Percentiles rank a stretch among this genome's conserved stretches.
phyloP scores from a whole-genome alignment of 1,139 yeast species.

The Suhomyces taliae region DNA sequence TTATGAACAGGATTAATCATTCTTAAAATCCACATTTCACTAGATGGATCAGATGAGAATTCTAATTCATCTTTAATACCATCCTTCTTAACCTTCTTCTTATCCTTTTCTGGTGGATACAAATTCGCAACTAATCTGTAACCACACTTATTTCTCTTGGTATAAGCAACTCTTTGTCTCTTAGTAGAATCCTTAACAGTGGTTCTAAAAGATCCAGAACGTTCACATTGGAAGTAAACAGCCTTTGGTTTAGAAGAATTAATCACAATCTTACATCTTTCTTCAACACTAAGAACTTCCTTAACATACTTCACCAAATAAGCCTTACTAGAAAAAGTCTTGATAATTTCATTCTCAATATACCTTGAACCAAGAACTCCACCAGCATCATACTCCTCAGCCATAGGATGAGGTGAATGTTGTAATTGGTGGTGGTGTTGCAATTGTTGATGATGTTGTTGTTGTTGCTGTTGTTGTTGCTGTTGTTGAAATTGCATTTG shows the following conservation, averaged over 20 bases:
- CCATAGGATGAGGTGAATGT: slow-evolving; percentile 8
- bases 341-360: slow-evolving; percentile 47
- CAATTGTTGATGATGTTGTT: slow-evolving; percentile 10
- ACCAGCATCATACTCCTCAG: slow-evolving; percentile 17
- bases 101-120: slow-evolving; percentile 45
- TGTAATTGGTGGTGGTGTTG: slow-evolving; percentile 12
- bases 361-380: slow-evolving; percentile 28
- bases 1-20: slow-evolving; percentile 52
- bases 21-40: slow-evolving; percentile 50
- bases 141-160: slow-evolving; percentile 51
- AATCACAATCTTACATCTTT: slow-evolving; percentile 49
- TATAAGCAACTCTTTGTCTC: slow-evolving; percentile 53
- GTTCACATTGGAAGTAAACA: slow-evolving; percentile 51
- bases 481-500: slow-evolving; percentile 23
- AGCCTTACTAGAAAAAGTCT: slow-evolving; percentile 43
- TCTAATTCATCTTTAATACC: slow-evolving; percentile 28
- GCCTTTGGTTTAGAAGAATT: slow-evolving; percentile 53
- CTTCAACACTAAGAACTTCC: slow-evolving; percentile 43
- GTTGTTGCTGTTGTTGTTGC: slow-evolving; percentile 13
- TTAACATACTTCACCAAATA: slow-evolving; percentile 48
- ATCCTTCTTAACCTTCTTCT: slow-evolving; percentile 28
- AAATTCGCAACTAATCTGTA: slow-evolving; percentile 51
- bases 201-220: slow-evolving; percentile 49
- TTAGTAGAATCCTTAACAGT: slow-evolving; percentile 49
- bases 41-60: slow-evolving; percentile 15